Percentiles rank a stretch among this genome's conserved stretches.
phyloP scores from a whole-genome alignment of 495 filamentous ascomycete genomes.

The Margaritispora aquatica region DNA sequence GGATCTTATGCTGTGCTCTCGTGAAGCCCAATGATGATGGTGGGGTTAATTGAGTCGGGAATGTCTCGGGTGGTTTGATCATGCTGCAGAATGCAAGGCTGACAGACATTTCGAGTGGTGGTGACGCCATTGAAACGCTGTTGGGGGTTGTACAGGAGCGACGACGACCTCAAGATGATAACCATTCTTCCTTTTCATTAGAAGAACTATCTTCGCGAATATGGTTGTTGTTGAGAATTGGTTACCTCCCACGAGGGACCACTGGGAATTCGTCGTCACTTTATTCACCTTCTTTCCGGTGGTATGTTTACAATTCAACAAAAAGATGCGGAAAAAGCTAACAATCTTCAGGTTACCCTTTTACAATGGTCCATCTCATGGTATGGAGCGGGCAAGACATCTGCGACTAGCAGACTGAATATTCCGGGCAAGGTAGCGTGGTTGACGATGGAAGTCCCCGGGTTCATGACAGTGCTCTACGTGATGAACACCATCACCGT shows the following conservation, averaged over 20 bases:
- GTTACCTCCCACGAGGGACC: conserved; percentile 19
- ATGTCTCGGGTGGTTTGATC: neutral
- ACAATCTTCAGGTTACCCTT: conserved; percentile 14
- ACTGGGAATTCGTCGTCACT: conserved; percentile 18
- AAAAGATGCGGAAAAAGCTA: neutral
- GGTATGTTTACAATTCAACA: conserved; percentile 7
- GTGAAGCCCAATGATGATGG: neutral
- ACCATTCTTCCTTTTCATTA: neutral
- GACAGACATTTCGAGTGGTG: neutral
- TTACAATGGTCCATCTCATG: conserved; percentile 48
- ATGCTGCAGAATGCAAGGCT: conserved; percentile 5
- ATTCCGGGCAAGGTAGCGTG: conserved; percentile 83
- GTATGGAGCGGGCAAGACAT: conserved; percentile 86
- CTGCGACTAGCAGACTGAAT: conserved; percentile 63
- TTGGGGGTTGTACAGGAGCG: too few relatives aligned
- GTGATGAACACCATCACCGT: conserved; percentile 60
- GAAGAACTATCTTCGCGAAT: neutral
- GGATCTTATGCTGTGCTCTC: neutral
- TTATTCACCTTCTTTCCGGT: conserved; percentile 23
- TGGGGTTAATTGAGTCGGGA: neutral
- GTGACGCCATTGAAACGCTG: conserved; percentile 13
- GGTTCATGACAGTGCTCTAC: conserved; percentile 71
- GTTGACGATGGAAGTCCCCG: conserved; percentile 79
- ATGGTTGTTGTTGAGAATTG: conserved; percentile 22
- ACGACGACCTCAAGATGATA: neutral